These are phyloP conservation scores for Mallotus japonicus DNA, from an alignment of 441 rosid genomes.

Conservation along the genomic window DNA sequence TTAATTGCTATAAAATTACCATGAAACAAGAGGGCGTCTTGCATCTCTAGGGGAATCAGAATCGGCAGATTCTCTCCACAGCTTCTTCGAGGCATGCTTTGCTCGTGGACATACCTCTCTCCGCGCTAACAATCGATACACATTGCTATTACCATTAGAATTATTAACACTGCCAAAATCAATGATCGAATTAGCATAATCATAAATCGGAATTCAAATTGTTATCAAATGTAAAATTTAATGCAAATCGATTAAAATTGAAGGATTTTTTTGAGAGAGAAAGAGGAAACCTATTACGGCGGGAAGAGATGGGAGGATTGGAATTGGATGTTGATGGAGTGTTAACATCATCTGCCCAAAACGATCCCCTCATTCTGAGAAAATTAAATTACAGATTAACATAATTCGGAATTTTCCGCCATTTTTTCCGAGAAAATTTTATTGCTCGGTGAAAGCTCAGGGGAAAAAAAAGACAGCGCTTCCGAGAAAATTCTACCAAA, in stretches of 20 bases:
- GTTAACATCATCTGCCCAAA: constrained; percentile 9
- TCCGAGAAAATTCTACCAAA: background rate
- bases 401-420: background rate
- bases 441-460: too few relatives aligned
- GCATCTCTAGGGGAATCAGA: constrained; percentile 37
- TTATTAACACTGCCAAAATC: background rate
- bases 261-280: background rate
- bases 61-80: constrained; percentile 36
- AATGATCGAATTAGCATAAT: background rate
- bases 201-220: background rate
- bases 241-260: too few relatives aligned
- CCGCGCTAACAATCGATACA: constrained; percentile 42
- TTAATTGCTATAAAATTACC: constrained; percentile 29
- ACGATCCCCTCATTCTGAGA: constrained; percentile 10
- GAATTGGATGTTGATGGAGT: constrained; percentile 1
- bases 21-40: constrained; percentile 49
- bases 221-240: too few relatives aligned
- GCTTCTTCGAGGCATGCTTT: constrained; percentile 41
- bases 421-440: background rate
- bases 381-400: background rate
- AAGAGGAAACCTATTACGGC: constrained; percentile 2
- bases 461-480: background rate
- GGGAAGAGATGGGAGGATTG: background rate
- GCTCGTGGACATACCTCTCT: constrained; percentile 56
- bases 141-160: constrained; percentile 35